These are phyloP conservation scores for Pugionium dolabratum DNA, from an alignment of 345 rosid species.

Conservation along the genomic window DNA sequence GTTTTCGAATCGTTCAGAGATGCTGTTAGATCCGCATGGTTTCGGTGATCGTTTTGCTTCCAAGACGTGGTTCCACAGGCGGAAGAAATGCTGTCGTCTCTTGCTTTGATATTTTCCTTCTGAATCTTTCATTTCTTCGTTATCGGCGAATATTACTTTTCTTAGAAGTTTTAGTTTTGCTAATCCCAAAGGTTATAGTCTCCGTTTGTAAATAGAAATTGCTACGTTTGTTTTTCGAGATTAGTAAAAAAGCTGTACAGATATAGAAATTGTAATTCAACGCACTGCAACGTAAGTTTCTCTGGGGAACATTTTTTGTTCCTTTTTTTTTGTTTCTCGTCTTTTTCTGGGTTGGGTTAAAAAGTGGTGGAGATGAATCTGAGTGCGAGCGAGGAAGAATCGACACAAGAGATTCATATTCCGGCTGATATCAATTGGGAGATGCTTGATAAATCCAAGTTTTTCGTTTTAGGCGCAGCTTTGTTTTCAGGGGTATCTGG, in stretches of 20 bases:
- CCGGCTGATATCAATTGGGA: conserved; percentile 96
- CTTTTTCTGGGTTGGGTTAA: neutral
- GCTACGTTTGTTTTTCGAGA: conserved; percentile 6
- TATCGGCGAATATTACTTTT: neutral
- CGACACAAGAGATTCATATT: conserved; percentile 69
- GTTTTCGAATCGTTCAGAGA: conserved; percentile 36
- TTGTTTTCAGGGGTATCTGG: conserved; percentile 92
- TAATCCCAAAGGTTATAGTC: conserved; percentile 32
- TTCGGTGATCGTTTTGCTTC: conserved; percentile 33
- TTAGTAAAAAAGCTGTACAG: conserved; percentile 28
- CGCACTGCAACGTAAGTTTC: conserved; percentile 14
- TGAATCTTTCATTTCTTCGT: conserved; percentile 21
- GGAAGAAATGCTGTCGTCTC: conserved; percentile 40
- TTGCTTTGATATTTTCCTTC: conserved; percentile 31
- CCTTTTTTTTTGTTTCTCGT: neutral
- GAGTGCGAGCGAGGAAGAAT: conserved; percentile 71
- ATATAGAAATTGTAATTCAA: conserved; percentile 14
- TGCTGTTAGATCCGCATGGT: conserved; percentile 41
- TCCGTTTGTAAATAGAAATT: conserved; percentile 30
- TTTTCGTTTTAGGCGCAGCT: conserved; percentile 83
- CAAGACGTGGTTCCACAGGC: conserved; percentile 38
- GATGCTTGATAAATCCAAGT: conserved; percentile 92
- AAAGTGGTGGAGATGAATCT: conserved; percentile 87
- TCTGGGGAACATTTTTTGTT: neutral
- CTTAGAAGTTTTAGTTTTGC: conserved; percentile 25